phyloP scores from a whole-genome alignment of 441 rosid genomes.

The Populus tomentosa region DNA sequence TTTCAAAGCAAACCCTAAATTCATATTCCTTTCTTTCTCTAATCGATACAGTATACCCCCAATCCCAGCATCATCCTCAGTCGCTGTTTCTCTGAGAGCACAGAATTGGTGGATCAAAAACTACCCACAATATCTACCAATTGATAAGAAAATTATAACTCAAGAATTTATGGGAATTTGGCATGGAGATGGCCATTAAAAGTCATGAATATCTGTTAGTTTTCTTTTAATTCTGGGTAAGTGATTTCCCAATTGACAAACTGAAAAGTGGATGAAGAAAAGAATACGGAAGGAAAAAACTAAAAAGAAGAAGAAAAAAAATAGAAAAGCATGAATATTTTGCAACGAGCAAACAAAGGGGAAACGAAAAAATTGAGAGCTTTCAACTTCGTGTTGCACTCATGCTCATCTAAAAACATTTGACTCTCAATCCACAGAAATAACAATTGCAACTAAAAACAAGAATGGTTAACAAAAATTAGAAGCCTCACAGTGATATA shows the following conservation, averaged over 20 bases:
- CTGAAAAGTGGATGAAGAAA: background rate
- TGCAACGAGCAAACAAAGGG: background rate
- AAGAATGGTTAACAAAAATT: constrained; percentile 4
- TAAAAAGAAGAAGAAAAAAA: background rate
- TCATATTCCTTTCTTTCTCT: constrained; percentile 74
- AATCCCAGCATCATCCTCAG: constrained; percentile 52
- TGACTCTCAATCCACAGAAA: background rate
- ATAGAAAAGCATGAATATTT: background rate
- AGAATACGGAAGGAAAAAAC: background rate
- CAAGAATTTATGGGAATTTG: background rate
- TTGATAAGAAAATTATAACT: background rate
- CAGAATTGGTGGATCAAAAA: constrained; percentile 3
- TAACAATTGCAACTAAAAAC: background rate
- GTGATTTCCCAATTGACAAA: background rate
- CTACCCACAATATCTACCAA: background rate
- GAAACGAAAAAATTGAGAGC: background rate
- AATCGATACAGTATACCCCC: constrained; percentile 74
- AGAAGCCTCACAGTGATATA: constrained; percentile 63
- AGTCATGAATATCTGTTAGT: background rate
- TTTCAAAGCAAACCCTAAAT: constrained; percentile 51
- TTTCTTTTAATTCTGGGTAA: background rate
- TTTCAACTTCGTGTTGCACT: constrained; percentile 7
- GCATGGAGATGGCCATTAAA: background rate
- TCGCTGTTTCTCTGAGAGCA: constrained; percentile 47
- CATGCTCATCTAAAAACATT: background rate